These are phyloP conservation scores for Lipomyces sp. DNA, from an alignment of 805 yeast species.

Conservation along the genomic window DNA sequence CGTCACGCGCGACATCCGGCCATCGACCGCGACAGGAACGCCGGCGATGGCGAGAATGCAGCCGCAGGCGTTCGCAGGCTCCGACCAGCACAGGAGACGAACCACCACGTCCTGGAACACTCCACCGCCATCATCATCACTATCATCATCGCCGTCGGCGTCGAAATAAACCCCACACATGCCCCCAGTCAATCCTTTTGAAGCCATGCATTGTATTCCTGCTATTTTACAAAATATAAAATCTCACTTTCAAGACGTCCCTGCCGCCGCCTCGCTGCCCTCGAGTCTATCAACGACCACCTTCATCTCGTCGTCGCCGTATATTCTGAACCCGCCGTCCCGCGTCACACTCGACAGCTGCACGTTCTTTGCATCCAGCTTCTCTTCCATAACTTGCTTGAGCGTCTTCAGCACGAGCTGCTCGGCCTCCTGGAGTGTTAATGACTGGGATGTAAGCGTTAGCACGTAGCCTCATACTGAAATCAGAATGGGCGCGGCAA, in stretches of 20 bases:
- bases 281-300: conserved; percentile 67
- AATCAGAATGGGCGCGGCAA: background rate
- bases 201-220: no score
- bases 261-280: conserved; percentile 18
- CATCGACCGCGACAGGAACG: conserved; percentile 5
- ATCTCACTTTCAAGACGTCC: background rate
- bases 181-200: no score
- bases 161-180: no score
- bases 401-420: conserved; percentile 79
- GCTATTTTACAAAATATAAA: no score
- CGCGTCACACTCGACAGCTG: conserved; percentile 91
- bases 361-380: conserved; percentile 89
- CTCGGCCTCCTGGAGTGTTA: conserved; percentile 92
- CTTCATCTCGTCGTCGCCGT: conserved; percentile 77
- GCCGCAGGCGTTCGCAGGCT: no score
- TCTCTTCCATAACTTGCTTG: conserved; percentile 99
- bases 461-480: background rate
- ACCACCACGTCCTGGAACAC: no score
- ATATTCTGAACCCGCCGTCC: conserved; percentile 80
- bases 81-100: no score
- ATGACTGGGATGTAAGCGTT: conserved; percentile 45
- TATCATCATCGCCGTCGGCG: no score
- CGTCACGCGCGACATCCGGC: conserved; percentile 28
- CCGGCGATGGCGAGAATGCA: no score
- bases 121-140: background rate